Evolutionary conservation across 2,329 filamentous ascomycete genomes (phyloP).

Genomic region (Capronia epimyces): DNA sequence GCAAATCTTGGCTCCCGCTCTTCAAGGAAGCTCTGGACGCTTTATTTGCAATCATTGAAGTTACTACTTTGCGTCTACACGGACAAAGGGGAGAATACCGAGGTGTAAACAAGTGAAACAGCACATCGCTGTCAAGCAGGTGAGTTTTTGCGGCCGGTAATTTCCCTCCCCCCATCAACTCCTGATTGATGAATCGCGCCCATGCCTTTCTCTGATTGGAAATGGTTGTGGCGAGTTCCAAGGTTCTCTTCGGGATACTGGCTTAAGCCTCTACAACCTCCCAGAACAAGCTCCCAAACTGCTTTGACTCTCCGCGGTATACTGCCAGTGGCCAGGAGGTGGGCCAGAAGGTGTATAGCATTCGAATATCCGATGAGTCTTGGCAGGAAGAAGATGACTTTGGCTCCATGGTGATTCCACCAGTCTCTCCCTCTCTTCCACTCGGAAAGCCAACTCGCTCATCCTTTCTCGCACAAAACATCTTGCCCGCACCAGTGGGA

Average conservation of each 20-base stretch:
- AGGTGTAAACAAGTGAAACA: conserved; percentile 36
- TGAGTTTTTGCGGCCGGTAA: conserved; percentile 61
- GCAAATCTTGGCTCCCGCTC: conserved; percentile 60
- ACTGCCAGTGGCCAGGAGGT: conserved; percentile 61
- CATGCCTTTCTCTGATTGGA: conserved; percentile 57
- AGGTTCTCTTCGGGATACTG: conserved; percentile 57
- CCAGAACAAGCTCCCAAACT: conserved; percentile 59
- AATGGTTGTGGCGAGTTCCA: conserved; percentile 62
- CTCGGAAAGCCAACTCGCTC: conserved; percentile 48
- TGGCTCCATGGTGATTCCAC: conserved; percentile 64
- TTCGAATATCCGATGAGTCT: conserved; percentile 58
- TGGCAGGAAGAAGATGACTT: conserved; percentile 64
- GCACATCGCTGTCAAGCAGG: conserved; percentile 53
- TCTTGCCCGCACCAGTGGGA: conserved; percentile 52
- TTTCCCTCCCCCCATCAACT: conserved; percentile 20
- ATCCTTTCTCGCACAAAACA: too few species aligned
- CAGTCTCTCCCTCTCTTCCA: conserved; percentile 38
- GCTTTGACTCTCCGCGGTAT: conserved; percentile 46
- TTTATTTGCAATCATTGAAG: conserved; percentile 58
- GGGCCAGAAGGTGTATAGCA: too few species aligned
- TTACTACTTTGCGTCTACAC: neutral
- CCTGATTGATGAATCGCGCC: conserved; percentile 14
- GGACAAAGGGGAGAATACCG: conserved; percentile 30
- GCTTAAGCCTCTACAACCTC: conserved; percentile 55
- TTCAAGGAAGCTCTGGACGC: conserved; percentile 61